These are phyloP conservation scores for Plantago ovata DNA, from an alignment of 257 asterid species.

Conservation along the genomic window DNA sequence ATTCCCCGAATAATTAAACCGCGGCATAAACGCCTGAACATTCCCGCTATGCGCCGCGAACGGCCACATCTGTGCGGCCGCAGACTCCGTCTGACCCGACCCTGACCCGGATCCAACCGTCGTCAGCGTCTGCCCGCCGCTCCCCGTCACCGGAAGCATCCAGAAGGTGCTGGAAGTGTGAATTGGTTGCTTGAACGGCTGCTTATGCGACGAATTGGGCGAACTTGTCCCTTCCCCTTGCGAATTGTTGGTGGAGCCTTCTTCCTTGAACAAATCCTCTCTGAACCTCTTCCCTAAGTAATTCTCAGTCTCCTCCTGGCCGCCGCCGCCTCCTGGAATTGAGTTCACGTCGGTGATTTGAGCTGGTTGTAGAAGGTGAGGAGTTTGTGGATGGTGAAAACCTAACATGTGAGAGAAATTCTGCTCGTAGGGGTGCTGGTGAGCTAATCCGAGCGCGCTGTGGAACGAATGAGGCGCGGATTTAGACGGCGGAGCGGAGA, in stretches of 20 bases:
- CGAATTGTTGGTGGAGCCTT: conserved; percentile 18
- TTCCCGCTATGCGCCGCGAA: conserved; percentile 29
- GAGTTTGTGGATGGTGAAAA: conserved; percentile 32
- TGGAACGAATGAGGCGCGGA: conserved; percentile 64
- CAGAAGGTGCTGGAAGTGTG: conserved; percentile 43
- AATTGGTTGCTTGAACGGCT: conserved; percentile 35
- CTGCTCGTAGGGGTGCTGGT: conserved; percentile 47
- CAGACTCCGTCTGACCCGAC: conserved; percentile 8
- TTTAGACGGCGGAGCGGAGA: conserved; percentile 63
- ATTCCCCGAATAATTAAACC: conserved; percentile 46
- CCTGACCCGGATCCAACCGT: conserved; percentile 2
- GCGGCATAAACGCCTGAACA: conserved; percentile 34
- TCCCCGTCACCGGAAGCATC: conserved; percentile 59
- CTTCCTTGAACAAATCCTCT: conserved; percentile 62
- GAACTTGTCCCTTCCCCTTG: conserved; percentile 51
- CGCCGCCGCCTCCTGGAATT: conserved; percentile 33
- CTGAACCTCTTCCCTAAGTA: conserved; percentile 62
- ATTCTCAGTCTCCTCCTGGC: conserved; percentile 43
- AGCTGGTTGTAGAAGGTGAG: conserved; percentile 37
- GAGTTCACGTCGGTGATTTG: conserved; percentile 32
- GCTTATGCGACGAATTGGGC: conserved; percentile 27
- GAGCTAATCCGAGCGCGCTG: conserved; percentile 48
- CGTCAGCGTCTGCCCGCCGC: conserved; percentile 16
- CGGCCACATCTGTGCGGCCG: conserved; percentile 54
- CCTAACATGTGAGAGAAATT: conserved; percentile 66